These are phyloP conservation scores for Drosera capensis DNA, from an alignment of 148 eudicot species.

Conservation along the genomic window DNA sequence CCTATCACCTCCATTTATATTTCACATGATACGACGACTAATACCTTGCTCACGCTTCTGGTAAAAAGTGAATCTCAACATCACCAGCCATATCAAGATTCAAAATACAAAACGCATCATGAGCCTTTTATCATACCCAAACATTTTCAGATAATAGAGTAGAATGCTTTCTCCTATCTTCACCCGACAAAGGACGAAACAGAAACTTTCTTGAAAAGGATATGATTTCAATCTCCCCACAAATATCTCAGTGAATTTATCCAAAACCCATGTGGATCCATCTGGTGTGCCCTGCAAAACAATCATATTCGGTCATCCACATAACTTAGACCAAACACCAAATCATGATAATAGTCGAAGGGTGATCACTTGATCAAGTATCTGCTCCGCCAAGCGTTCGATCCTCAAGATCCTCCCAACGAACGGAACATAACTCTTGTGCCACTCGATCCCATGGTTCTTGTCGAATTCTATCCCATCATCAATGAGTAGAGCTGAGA, in stretches of 20 bases:
- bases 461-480: slow-evolving; percentile 76
- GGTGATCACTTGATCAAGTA: slow-evolving; percentile 47
- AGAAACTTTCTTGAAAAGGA: slow-evolving; percentile 33
- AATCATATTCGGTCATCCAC: neutral
- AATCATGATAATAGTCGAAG: neutral
- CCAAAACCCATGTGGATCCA: slow-evolving; percentile 63
- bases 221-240: slow-evolving; percentile 57
- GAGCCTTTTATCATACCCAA: neutral
- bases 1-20: too few species aligned
- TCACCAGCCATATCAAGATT: too few species aligned
- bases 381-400: slow-evolving; percentile 70
- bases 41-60: too few species aligned
- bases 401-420: slow-evolving; percentile 81
- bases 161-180: neutral
- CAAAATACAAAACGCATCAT: too few species aligned
- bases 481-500: slow-evolving; percentile 65
- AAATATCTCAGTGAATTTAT: slow-evolving; percentile 45
- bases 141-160: neutral
- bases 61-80: too few species aligned
- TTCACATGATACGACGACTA: too few species aligned
- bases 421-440: slow-evolving; percentile 43
- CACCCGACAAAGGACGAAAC: neutral
- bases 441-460: slow-evolving; percentile 52
- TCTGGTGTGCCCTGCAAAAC: slow-evolving; percentile 28
- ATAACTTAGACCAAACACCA: neutral